Evolutionary conservation across 2,329 filamentous ascomycete species (phyloP).

Genomic region (Penicillium sp.): DNA sequence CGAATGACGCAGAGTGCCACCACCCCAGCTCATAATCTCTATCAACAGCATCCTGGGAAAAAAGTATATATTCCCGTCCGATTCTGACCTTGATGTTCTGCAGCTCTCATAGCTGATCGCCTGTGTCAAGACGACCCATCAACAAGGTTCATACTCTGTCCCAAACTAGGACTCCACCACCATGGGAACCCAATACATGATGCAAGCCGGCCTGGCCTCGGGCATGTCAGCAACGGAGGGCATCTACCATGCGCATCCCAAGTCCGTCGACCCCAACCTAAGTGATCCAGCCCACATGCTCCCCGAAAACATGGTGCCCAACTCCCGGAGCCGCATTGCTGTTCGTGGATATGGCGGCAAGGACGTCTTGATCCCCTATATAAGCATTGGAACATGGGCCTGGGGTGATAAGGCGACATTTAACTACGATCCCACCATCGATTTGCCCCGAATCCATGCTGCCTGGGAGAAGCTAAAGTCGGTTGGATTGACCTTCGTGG

Average conservation of each 20-base stretch:
- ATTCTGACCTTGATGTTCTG: not conserved
- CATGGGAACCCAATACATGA: conserved; percentile 33
- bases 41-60: not conserved
- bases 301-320: conserved; percentile 27
- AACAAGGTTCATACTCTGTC: not conserved
- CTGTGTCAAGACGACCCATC: not conserved
- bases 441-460: conserved; percentile 43
- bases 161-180: not conserved
- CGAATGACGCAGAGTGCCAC: conserved; percentile 8
- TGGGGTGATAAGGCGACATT: conserved; percentile 41
- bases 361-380: conserved; percentile 36
- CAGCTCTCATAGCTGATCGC: not conserved
- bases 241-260: conserved; percentile 26
- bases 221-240: conserved; percentile 36
- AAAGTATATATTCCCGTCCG: not conserved
- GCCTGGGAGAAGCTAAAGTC: conserved; percentile 49
- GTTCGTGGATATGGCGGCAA: conserved; percentile 30
- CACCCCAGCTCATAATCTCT: not conserved
- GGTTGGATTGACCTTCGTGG: conserved; percentile 51
- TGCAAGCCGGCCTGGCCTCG: conserved; percentile 31
- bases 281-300: conserved; percentile 34
- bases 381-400: conserved; percentile 38
- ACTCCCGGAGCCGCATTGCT: conserved; percentile 30
- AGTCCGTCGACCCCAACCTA: conserved; percentile 28
- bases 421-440: conserved; percentile 42